Conservation (phyloP, 139 green algal genomes). For the Tetraselmis chui region DNA sequence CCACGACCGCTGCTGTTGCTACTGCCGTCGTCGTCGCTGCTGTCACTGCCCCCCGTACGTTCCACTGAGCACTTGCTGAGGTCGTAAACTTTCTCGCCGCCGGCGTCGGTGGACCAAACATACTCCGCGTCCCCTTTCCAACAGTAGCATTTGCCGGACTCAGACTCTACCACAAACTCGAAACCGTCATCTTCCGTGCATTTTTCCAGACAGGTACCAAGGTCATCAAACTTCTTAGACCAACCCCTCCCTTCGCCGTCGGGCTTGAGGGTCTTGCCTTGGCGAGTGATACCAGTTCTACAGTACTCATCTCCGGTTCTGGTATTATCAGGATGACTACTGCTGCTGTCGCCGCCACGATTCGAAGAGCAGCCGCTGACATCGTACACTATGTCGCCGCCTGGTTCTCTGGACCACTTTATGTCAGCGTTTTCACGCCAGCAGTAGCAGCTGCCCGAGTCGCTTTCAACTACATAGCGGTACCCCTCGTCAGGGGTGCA, state of each 20-base stretch:
- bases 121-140: not conserved
- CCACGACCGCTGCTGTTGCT: not conserved
- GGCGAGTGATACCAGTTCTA: not conserved
- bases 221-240: not conserved
- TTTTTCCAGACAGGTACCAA: not conserved
- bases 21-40: no score
- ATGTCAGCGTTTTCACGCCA: no score
- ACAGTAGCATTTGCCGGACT: not conserved
- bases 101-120: not conserved
- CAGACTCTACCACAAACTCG: not conserved
- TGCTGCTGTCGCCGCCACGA: no score
- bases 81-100: not conserved
- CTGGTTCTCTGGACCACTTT: no score
- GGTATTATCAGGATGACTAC: no score
- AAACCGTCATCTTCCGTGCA: not conserved
- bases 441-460: no score
- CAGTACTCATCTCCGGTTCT: no score
- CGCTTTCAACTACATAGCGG: no score
- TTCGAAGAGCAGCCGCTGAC: no score
- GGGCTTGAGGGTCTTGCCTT: not conserved
- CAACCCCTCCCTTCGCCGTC: not conserved
- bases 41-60: no score
- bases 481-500: no score
- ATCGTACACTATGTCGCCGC: no score
- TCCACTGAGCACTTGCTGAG: not conserved